phyloP scores from a whole-genome alignment of 1,284 basidiomycete species.

The Clitocybe nebularis region DNA sequence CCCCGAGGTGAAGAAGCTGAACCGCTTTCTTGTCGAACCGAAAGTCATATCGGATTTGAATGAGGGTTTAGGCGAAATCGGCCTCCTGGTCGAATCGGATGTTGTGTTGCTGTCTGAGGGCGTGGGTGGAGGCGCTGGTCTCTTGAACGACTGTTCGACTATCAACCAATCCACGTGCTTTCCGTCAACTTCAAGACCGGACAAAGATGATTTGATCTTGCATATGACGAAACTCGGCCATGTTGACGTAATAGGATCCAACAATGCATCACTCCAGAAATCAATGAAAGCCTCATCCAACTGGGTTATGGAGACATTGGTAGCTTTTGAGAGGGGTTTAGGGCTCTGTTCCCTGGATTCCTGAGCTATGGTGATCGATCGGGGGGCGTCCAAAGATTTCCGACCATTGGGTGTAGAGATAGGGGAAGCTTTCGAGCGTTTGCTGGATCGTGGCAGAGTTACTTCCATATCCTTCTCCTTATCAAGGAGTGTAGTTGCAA shows the following conservation, averaged over 20 bases:
- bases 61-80: constrained; percentile 48
- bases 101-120: constrained; percentile 17
- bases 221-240: constrained; percentile 70
- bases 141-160: constrained; percentile 55
- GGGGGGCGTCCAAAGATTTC: constrained; percentile 16
- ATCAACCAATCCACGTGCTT: constrained; percentile 55
- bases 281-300: constrained; percentile 76
- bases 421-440: constrained; percentile 18
- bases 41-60: constrained; percentile 43
- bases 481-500: constrained; percentile 55
- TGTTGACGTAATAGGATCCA: constrained; percentile 55
- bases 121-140: constrained; percentile 30
- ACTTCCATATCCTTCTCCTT: constrained; percentile 59
- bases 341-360: constrained; percentile 16
- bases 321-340: constrained; percentile 36
- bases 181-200: constrained; percentile 18
- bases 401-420: constrained; percentile 19
- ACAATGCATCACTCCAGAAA: constrained; percentile 69
- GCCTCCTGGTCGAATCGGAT: constrained; percentile 16
- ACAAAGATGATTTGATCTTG: constrained; percentile 45
- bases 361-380: constrained; percentile 8
- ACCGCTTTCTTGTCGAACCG: constrained; percentile 45
- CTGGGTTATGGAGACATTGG: constrained; percentile 44
- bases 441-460: constrained; percentile 35
- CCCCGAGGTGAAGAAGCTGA: constrained; percentile 53